Evolutionary conservation across 2,329 filamentous ascomycete genomes (phyloP).

Genomic region (Arthrocladium fulminans): DNA sequence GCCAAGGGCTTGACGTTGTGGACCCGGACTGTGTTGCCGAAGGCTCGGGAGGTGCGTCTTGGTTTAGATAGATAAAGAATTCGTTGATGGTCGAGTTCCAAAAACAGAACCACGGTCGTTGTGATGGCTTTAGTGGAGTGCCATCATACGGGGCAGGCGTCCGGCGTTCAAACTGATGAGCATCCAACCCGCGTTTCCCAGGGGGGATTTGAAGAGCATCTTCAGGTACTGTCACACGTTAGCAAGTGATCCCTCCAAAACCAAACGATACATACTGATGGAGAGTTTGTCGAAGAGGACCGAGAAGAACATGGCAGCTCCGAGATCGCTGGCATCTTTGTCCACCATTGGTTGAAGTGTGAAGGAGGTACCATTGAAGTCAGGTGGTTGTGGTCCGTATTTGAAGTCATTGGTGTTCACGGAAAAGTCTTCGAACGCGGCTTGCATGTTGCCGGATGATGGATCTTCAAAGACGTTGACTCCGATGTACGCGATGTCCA

Average conservation of each 20-base stretch:
- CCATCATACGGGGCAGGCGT: slow-evolving; percentile 27
- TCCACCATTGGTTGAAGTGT: slow-evolving; percentile 49
- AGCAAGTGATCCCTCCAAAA: not conserved
- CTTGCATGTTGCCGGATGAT: slow-evolving; percentile 23
- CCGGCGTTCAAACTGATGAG: slow-evolving; percentile 6
- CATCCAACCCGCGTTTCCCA: not conserved
- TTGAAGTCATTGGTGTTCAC: slow-evolving; percentile 35
- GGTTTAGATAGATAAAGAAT: slow-evolving; percentile 56
- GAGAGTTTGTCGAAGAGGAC: slow-evolving; percentile 57
- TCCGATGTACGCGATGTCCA: slow-evolving; percentile 28
- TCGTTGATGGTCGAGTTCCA: slow-evolving; percentile 61
- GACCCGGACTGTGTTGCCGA: slow-evolving; percentile 9
- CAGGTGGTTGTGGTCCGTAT: slow-evolving; percentile 56
- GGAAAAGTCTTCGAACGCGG: slow-evolving; percentile 33
- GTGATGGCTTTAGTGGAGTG: slow-evolving; percentile 43
- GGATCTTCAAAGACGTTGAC: slow-evolving; percentile 27
- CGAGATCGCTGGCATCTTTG: slow-evolving; percentile 45
- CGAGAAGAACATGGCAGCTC: slow-evolving; percentile 57
- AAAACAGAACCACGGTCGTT: slow-evolving; percentile 60
- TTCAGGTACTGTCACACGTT: slow-evolving; percentile 8
- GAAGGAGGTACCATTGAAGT: slow-evolving; percentile 35
- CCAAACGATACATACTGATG: slow-evolving; percentile 29
- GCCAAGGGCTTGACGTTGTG: slow-evolving; percentile 10
- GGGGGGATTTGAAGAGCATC: not conserved
- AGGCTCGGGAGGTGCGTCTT: slow-evolving; percentile 35